Conservation (phyloP, 345 rosid genomes). For the Pelargonium nanum region DNA sequence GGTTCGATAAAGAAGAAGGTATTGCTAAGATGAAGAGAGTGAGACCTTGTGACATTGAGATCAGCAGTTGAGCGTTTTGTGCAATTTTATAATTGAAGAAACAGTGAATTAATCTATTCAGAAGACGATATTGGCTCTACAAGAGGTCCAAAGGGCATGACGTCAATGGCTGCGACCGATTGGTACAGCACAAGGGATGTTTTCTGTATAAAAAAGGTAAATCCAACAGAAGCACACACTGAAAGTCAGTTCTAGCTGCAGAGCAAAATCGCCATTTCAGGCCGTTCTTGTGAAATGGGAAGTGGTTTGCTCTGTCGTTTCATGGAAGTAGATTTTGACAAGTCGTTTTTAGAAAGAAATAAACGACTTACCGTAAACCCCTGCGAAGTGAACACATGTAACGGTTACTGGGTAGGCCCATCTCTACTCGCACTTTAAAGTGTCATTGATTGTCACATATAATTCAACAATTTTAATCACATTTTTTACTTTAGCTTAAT, state of each 20-base stretch:
- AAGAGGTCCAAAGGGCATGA: constrained; percentile 21
- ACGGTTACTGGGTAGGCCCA: too few species aligned
- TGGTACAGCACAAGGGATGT: constrained; percentile 10
- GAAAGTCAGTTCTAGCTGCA: background rate
- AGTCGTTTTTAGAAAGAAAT: background rate
- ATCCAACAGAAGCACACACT: too few species aligned
- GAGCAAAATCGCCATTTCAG: background rate
- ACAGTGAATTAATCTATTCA: constrained; percentile 8
- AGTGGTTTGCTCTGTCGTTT: too few species aligned
- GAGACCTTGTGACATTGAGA: constrained; percentile 1
- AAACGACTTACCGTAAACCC: background rate
- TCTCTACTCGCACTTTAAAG: too few species aligned
- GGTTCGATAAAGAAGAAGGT: constrained; percentile 6
- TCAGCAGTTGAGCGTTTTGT: background rate
- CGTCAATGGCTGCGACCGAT: constrained; percentile 5
- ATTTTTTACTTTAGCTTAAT: too few species aligned
- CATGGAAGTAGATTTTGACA: background rate
- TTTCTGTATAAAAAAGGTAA: background rate
- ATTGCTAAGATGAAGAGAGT: background rate
- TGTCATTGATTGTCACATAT: too few species aligned
- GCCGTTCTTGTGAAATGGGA: too few species aligned
- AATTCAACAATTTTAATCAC: too few species aligned
- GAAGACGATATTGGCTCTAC: constrained; percentile 25
- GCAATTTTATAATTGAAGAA: background rate
- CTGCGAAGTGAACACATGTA: too few species aligned